These are phyloP conservation scores for Catenaria anguillulae DNA, from an alignment of 371 early-diverging fungal species.

Conservation along the genomic window DNA sequence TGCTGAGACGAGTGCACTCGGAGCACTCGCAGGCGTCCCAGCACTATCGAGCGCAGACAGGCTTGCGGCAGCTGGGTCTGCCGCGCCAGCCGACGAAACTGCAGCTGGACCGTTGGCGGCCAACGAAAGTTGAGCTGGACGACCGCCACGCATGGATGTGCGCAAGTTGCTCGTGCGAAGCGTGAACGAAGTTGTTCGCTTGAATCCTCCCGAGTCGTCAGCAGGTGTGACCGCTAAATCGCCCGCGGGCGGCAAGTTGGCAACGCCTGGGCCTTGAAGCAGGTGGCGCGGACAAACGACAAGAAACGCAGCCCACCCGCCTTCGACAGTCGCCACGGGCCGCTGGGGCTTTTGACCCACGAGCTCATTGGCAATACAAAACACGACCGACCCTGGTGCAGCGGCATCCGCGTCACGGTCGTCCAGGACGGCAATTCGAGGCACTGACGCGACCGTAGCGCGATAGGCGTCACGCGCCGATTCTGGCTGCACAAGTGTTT, in stretches of 20 bases:
- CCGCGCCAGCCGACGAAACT: too few species aligned
- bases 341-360: too few species aligned
- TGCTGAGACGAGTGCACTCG: background rate
- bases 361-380: background rate
- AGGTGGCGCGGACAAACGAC: too few species aligned
- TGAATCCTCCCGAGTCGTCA: too few species aligned
- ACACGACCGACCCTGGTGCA: background rate
- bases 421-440: background rate
- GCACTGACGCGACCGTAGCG: background rate
- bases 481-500: background rate
- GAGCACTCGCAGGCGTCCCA: background rate
- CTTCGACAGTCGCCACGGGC: background rate
- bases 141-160: too few species aligned
- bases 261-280: too few species aligned
- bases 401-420: background rate
- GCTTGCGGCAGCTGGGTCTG: too few species aligned
- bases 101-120: background rate
- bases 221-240: too few species aligned
- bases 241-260: too few species aligned
- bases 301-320: background rate
- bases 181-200: background rate
- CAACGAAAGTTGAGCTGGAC: too few species aligned
- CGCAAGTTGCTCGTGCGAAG: slow-evolving; percentile 1
- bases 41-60: too few species aligned
- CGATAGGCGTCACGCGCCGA: background rate